These are phyloP conservation scores for Pneumocystis canis DNA, from an alignment of 1,139 yeast species.

Conservation along the genomic window DNA sequence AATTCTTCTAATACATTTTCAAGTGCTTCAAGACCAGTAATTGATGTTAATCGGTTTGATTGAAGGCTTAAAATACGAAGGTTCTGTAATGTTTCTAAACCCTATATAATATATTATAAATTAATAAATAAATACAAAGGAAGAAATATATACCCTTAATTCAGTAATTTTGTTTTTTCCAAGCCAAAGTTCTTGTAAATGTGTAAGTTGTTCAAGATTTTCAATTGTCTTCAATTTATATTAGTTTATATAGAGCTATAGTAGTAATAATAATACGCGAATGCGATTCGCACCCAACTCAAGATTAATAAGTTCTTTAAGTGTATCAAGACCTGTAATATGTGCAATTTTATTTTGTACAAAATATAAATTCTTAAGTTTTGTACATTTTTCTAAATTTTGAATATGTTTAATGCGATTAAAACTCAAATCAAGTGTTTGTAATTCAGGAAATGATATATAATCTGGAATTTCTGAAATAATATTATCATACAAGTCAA, in stretches of 20 bases:
- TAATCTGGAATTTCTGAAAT: constrained; percentile 59
- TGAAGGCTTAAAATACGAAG: constrained; percentile 74
- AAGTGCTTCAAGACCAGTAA: constrained; percentile 68
- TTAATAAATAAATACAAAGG: too few species aligned
- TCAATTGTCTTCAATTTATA: constrained; percentile 31
- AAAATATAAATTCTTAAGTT: constrained; percentile 57
- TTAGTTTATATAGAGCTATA: background rate
- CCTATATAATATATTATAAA: constrained; percentile 18
- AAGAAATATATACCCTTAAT: constrained; percentile 34
- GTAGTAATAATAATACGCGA: constrained; percentile 21
- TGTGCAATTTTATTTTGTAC: constrained; percentile 76
- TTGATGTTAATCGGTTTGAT: constrained; percentile 61
- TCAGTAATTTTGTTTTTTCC: constrained; percentile 70
- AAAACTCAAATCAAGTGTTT: constrained; percentile 67
- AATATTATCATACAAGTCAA: constrained; percentile 85
- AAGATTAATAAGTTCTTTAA: constrained; percentile 48
- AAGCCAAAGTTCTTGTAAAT: constrained; percentile 71
- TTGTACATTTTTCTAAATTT: constrained; percentile 49
- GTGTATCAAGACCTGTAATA: constrained; percentile 50
- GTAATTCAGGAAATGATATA: constrained; percentile 26
- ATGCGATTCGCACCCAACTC: constrained; percentile 90
- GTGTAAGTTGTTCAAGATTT: constrained; percentile 37
- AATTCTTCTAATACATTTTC: constrained; percentile 58
- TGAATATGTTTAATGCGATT: constrained; percentile 80
- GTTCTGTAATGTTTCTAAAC: constrained; percentile 44